Base-by-base conservation (phyloP, 2,329 filamentous ascomycete genomes). In the Zymoseptoria ardabiliae region DNA sequence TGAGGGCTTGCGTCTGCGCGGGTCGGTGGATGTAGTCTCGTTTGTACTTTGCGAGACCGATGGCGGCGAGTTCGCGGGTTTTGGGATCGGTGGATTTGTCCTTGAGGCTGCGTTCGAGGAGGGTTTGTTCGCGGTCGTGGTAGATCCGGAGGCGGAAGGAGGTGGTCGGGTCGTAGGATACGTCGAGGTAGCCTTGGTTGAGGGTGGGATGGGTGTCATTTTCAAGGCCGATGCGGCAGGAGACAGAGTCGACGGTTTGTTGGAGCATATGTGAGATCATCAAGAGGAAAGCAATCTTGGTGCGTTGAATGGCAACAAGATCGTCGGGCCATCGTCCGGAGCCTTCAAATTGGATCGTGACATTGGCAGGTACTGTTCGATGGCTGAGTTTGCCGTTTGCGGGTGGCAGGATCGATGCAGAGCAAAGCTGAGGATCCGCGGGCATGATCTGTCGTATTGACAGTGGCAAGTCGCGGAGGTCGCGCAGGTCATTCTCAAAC, bases 301-400 rank as follows among this genome's bases (percentile, higher is more conserved):
- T 92, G 69, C 91, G 85, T 73, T 99, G 94, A 58, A 97, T 96
- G 4, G 93, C 92, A 3, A 84, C 84, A 8, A 97, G 76, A 70
- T 95, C 91, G 70, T 97, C 92, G 0, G 94, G 94, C 94, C 94
- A 99, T 66, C 90, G 88, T 52, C 86, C 87, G 6, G 94, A 97
- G 4, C 89, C 90, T 76, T 99, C 94, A 67, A 99, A 97, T 70
- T 93, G 92, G 53, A 99, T 81, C 50, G 91, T 82, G 30, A 95
- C 83, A 65, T 95, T 87, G 65, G 92, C 87, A 0, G 90, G 87
- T 17, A 57, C 79, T 68, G 19, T 74, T 67, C 77, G 79, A 21
- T 64, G 58, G 2, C 49, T 28, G 54, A 77, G 75, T 13, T 79
- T 77, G 22, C 77, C 76, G 48, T 79, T 73, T 2, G 73, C 65